Conservation (phyloP, 2,329 filamentous ascomycete species). For the Pyrenophora tritici-repentis region DNA sequence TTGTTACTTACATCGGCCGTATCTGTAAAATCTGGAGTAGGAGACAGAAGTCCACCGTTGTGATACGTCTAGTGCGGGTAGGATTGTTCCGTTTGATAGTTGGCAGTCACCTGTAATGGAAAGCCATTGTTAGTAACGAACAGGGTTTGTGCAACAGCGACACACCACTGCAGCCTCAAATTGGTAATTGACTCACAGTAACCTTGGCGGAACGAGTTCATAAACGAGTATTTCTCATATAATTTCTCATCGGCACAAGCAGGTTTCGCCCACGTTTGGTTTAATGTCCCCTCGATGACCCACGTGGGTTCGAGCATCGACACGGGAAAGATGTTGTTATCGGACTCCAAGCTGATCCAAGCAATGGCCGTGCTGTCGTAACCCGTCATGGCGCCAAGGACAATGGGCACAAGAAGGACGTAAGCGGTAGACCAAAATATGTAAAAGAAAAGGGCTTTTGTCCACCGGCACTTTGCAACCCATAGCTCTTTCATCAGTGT, state of each 20-base stretch:
- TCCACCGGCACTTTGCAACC: slow-evolving; percentile 26
- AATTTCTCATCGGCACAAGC: slow-evolving; percentile 8
- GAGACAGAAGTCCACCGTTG: too few species aligned
- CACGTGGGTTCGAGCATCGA: slow-evolving; percentile 10
- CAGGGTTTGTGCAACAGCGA: too few species aligned
- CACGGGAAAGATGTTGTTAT: slow-evolving; percentile 35
- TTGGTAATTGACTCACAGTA: not conserved
- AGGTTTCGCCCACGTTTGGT: slow-evolving; percentile 18
- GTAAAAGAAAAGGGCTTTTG: slow-evolving; percentile 35
- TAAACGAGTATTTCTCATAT: not conserved
- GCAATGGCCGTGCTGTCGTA: slow-evolving; percentile 39
- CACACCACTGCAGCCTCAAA: too few species aligned
- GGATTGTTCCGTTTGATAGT: slow-evolving; percentile 26
- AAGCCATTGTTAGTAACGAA: not conserved
- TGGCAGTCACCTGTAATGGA: slow-evolving; percentile 25
- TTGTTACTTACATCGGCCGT: not conserved
- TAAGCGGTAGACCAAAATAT: slow-evolving; percentile 38
- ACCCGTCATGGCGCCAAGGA: slow-evolving; percentile 46
- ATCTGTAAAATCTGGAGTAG: too few species aligned
- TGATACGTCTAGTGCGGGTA: not conserved
- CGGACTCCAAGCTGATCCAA: slow-evolving; percentile 33
- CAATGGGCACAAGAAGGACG: slow-evolving; percentile 39
- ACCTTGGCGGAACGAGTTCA: not conserved
- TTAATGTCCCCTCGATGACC: slow-evolving; percentile 13
- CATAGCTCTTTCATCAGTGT: slow-evolving; percentile 35